phyloP scores from a whole-genome alignment of 768 basidiomycete species.

The Daedalea quercina region DNA sequence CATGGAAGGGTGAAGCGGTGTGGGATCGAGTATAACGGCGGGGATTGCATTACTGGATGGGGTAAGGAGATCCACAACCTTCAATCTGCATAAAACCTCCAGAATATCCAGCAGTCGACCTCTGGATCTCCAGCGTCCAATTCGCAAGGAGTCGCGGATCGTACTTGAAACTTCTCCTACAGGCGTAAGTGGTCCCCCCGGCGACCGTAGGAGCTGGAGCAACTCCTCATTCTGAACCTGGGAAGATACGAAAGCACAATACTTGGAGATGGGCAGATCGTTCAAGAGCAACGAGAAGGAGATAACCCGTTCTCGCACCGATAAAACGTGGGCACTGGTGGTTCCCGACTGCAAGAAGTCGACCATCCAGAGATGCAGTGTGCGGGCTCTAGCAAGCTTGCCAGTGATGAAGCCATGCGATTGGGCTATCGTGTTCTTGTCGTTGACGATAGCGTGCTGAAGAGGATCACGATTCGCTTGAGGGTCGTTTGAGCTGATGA shows the following conservation, averaged over 20 bases:
- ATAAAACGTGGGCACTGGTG: slow-evolving; percentile 40
- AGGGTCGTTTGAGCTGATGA: slow-evolving; percentile 41
- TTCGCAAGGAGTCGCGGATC: slow-evolving; percentile 46
- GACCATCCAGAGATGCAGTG: slow-evolving; percentile 53
- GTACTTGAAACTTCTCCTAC: slow-evolving; percentile 47
- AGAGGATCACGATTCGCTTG: slow-evolving; percentile 45
- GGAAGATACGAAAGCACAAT: slow-evolving; percentile 57
- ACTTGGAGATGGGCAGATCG: slow-evolving; percentile 59
- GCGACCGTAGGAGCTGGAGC: slow-evolving; percentile 39
- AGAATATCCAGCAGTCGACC: slow-evolving; percentile 57
- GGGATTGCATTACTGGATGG: slow-evolving; percentile 27
- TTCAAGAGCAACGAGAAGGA: slow-evolving; percentile 53
- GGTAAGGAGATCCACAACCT: slow-evolving; percentile 51
- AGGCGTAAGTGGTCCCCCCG: slow-evolving; percentile 39
- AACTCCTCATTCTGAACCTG: slow-evolving; percentile 54
- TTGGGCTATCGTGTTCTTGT: slow-evolving; percentile 66
- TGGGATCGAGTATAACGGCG: slow-evolving; percentile 39
- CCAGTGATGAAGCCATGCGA: slow-evolving; percentile 70
- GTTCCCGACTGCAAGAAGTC: slow-evolving; percentile 35
- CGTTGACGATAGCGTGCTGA: slow-evolving; percentile 57
- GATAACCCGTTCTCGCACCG: slow-evolving; percentile 48
- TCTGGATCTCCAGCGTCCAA: slow-evolving; percentile 52
- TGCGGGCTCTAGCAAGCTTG: slow-evolving; percentile 54
- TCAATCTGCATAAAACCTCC: slow-evolving; percentile 48
- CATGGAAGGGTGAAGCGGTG: slow-evolving; percentile 35